Evolutionary conservation across 2,329 filamentous ascomycete genomes (phyloP).

Genomic region (Colletotrichum theobromicola): DNA sequence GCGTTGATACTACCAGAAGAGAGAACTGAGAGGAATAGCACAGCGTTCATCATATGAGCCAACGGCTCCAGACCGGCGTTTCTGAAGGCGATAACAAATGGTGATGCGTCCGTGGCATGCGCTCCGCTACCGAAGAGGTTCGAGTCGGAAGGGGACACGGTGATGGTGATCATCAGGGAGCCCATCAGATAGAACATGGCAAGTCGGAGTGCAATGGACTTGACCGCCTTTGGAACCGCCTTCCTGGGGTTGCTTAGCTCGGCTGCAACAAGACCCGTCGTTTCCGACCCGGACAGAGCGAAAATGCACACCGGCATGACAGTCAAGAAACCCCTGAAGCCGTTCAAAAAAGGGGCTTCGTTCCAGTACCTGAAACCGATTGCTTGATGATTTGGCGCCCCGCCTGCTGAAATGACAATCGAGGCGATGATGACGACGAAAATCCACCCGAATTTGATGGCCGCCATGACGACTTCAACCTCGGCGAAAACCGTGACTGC

Average conservation of each 20-base stretch:
- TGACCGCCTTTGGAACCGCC: conserved; percentile 46
- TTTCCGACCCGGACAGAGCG: conserved; percentile 55
- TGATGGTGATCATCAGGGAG: conserved; percentile 48
- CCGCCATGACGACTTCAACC: conserved; percentile 45
- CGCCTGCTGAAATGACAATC: conserved; percentile 46
- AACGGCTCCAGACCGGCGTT: conserved; percentile 40
- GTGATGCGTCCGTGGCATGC: conserved; percentile 43
- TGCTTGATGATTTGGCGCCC: conserved; percentile 35
- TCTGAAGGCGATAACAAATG: conserved; percentile 48
- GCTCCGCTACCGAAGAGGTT: conserved; percentile 43
- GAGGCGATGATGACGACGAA: conserved; percentile 50
- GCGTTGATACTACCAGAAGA: conserved; percentile 46
- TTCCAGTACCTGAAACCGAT: conserved; percentile 52
- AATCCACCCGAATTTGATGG: conserved; percentile 52
- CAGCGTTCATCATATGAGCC: conserved; percentile 53
- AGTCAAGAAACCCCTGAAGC: conserved; percentile 56
- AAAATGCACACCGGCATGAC: conserved; percentile 55
- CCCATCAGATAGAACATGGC: conserved; percentile 49
- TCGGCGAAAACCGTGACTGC: conserved; percentile 49
- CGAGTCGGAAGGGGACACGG: conserved; percentile 39
- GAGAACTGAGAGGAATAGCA: conserved; percentile 51
- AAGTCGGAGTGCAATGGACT: conserved; percentile 49
- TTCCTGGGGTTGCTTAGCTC: conserved; percentile 46
- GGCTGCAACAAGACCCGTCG: conserved; percentile 45
- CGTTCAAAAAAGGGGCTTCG: conserved; percentile 36